Percentiles rank a stretch among this genome's conserved stretches.
These are phyloP conservation scores for Nemania sp. DNA, from an alignment of 2,329 filamentous ascomycete genomes.

Conservation along the genomic window DNA sequence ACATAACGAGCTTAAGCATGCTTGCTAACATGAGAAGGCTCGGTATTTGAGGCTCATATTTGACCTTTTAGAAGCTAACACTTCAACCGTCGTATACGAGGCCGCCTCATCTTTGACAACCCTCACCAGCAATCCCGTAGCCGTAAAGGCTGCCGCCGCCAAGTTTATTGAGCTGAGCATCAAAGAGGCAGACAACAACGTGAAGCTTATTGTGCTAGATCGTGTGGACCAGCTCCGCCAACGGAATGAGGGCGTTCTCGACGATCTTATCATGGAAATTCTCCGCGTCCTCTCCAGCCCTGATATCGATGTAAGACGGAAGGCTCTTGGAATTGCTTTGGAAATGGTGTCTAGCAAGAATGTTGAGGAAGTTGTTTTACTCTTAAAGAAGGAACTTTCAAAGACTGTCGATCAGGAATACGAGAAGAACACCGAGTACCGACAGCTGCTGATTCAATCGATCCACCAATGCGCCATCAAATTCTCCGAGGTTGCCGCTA, in stretches of 20 bases:
- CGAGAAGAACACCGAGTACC: slow-evolving; percentile 97
- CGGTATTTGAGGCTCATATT: slow-evolving; percentile 95
- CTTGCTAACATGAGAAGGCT: slow-evolving; percentile 64
- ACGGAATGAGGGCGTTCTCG: slow-evolving; percentile 90
- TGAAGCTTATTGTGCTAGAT: slow-evolving; percentile 97
- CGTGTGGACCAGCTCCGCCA: slow-evolving; percentile 88
- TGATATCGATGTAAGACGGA: slow-evolving; percentile 94
- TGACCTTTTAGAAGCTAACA: slow-evolving; percentile 90
- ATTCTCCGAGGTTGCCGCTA: slow-evolving; percentile 97
- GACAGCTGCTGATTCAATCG: slow-evolving; percentile 93
- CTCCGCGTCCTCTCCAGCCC: slow-evolving; percentile 93
- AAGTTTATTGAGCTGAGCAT: slow-evolving; percentile 98
- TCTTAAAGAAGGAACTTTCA: slow-evolving; percentile 96
- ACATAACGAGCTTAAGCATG: background rate
- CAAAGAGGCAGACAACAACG: slow-evolving; percentile 98
- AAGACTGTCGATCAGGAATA: slow-evolving; percentile 99
- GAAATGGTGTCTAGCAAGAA: slow-evolving; percentile 99
- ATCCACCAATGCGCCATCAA: slow-evolving; percentile 99
- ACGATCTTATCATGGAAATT: slow-evolving; percentile 97
- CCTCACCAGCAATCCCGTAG: slow-evolving; percentile 94
- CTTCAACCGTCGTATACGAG: slow-evolving; percentile 97
- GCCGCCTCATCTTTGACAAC: slow-evolving; percentile 94
- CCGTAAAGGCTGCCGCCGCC: slow-evolving; percentile 93
- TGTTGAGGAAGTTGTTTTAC: slow-evolving; percentile 94
- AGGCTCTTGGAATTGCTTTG: slow-evolving; percentile 88